Evolutionary conservation across 306 rosid genomes (phyloP), one percentile per base, ranked within the genome.

Genomic region (Rosa lucieae): DNA sequence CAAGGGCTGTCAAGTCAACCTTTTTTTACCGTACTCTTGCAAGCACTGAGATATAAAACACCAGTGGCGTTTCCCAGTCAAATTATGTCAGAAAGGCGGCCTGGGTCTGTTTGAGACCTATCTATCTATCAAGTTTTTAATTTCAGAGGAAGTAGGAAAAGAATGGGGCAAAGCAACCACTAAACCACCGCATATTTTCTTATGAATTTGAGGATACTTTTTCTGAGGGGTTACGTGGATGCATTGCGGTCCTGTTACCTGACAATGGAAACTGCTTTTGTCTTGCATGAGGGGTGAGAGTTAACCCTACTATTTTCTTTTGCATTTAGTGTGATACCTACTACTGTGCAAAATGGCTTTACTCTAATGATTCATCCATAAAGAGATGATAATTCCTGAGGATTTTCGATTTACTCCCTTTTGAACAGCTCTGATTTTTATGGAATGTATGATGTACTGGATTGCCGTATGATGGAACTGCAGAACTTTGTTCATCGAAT

Each of bases 391-490:
- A 80, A 73, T 62, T 68, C 73, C 47, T 44, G n/a, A 78, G 65
- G 63, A 29, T 74, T 47, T 40, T 40, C 10, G 35, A 26, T 79
- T 75, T 42, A 67, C 72, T 78, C 78, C 79, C 62, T 84, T 76
- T 84, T 10, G 44, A 49, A 65, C 73, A 52, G 82, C 85, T 78
- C 84, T 78, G 73, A 88, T 78, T 84, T 82, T 78, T 70, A 77
- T 77, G 82, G 56, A 53, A 40, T 71, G 84, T 65, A 70, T 61
- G 76, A 58, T 66, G 78, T 76, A 51, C 61, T 72, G 65, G 58
- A 66, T 53, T 48, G 49, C 48, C 32, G 48, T 20, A 58, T 70
- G 74, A 62, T 58, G 43, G 61, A 39, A 72, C 2, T 70, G 72
- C 82, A 51, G 21, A 56, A 69, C 43, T 11, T 81, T 10, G 10